Base-by-base conservation (phyloP, 2,329 filamentous ascomycete genomes). In the Meredithiella fracta region DNA sequence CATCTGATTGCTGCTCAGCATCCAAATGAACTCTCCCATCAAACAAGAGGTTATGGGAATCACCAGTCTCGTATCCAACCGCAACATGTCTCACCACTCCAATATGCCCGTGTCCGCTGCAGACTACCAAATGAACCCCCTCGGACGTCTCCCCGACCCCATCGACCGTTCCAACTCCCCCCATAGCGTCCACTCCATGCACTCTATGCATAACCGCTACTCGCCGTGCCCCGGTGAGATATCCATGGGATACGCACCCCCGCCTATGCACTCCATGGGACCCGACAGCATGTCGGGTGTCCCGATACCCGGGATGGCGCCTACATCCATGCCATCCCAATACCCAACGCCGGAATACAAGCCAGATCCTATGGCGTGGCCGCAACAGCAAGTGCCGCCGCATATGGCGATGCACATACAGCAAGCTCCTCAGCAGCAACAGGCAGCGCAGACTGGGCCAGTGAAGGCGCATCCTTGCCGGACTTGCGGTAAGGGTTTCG, bases 401-500 rank as follows among this genome's bases (percentile, higher is more conserved):
- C 63, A 64, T 4, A 44, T 44, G 40, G 40, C 15, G 14, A 44
- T 44, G 40, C 67, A 69, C 53, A 66, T 31, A 7, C 56, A 57
- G 55, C 64, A 65, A 50, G 66, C 65, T 22, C 63, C 64, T 4
- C 66, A 69, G 53, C 67, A 54, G 25, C 57, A 58, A 47, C 38
- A n/a, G n/a, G n/a, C 47, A 8, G 52, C 44, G 26, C 31, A 47
- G 15, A 51, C 57, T 23, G 53, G 67, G 17, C 69, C 73, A 1
- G 64, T 68, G 9, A 79, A 96, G 70, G 82, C 86, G 1, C 96
- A 92, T 65, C 83, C 88, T 22, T 98, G 92, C 71, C 85, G 82
- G 61, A 91, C 85, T 2, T 98, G 92, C 67, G 78, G 78, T 58
- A 97, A 97, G 70, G 85, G 85, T 23, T 98, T 98, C 67, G 92